These are phyloP conservation scores for Aegilops tauschii DNA, from an alignment of 176 grass and related monocot species.

Conservation along the genomic window DNA sequence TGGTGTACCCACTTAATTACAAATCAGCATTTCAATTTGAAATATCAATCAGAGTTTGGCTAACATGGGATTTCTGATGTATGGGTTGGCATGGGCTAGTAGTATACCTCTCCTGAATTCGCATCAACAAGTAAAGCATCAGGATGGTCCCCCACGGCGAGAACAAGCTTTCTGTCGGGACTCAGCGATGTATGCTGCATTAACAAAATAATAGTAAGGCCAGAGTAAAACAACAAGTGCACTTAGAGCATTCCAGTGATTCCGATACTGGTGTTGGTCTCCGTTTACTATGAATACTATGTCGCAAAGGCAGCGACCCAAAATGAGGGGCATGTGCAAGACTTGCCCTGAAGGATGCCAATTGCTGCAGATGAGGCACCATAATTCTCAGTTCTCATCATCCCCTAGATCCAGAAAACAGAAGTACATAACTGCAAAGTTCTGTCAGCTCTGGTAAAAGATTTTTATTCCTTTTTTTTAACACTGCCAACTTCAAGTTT, in stretches of 20 bases:
- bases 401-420: neutral
- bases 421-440: neutral
- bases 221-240: neutral
- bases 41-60: neutral
- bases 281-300: neutral
- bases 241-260: too few species aligned
- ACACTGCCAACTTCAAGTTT: neutral
- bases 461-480: neutral
- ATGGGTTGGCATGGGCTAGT: neutral
- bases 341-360: neutral
- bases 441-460: neutral
- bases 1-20: neutral
- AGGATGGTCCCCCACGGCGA: constrained; percentile 74
- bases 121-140: constrained; percentile 77
- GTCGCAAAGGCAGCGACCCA: neutral
- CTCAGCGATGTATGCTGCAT: constrained; percentile 85
- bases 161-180: constrained; percentile 77
- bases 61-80: neutral
- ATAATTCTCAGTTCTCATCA: neutral
- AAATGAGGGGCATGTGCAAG: neutral
- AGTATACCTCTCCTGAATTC: constrained; percentile 85
- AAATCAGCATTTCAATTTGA: constrained; percentile 12
- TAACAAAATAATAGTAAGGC: constrained; percentile 32
- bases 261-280: neutral
- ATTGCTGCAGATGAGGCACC: neutral